A percentile compares a stretch with the other conserved stretches of the same genome.
phyloP scores from a whole-genome alignment of 805 yeast genomes.

The Diddensiella santjacobensis region DNA sequence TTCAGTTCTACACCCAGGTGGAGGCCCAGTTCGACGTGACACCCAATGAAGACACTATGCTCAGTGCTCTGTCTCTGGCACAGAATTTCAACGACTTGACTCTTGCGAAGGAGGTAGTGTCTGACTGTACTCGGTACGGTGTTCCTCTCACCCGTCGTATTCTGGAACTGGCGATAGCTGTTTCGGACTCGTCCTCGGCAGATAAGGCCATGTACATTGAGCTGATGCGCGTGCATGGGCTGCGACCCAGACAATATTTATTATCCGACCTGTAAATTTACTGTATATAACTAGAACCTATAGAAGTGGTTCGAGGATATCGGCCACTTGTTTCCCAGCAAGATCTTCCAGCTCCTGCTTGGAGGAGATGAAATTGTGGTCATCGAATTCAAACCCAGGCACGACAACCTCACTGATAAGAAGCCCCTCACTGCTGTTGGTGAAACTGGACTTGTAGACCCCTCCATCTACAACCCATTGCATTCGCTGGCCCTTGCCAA shows the following conservation, averaged over 20 bases:
- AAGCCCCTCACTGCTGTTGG: constrained; percentile 25
- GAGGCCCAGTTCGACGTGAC: constrained; percentile 4
- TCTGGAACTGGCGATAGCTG: not conserved
- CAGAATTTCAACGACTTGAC: not conserved
- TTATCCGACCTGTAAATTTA: not conserved
- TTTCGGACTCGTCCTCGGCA: not conserved
- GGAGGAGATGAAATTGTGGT: constrained; percentile 42
- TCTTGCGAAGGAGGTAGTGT: not conserved
- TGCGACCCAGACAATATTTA: not conserved
- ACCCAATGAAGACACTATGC: constrained; percentile 18
- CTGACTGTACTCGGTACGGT: not conserved
- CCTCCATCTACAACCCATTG: constrained; percentile 68
- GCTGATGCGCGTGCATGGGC: not conserved
- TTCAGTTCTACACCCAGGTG: not conserved
- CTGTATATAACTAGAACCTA: not conserved
- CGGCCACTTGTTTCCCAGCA: constrained; percentile 11
- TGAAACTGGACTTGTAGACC: constrained; percentile 53
- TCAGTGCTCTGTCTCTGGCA: constrained; percentile 8
- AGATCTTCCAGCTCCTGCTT: constrained; percentile 10
- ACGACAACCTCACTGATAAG: constrained; percentile 57
- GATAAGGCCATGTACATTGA: not conserved
- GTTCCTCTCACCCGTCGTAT: not conserved
- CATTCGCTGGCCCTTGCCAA: constrained; percentile 47
- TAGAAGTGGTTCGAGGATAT: constrained; percentile 4
- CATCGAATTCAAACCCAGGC: constrained; percentile 58